A percentile compares a stretch with the other conserved stretches of the same genome.
Conservation (phyloP, 2,329 filamentous ascomycete species). For the Pseudohalonectria lignicola region DNA sequence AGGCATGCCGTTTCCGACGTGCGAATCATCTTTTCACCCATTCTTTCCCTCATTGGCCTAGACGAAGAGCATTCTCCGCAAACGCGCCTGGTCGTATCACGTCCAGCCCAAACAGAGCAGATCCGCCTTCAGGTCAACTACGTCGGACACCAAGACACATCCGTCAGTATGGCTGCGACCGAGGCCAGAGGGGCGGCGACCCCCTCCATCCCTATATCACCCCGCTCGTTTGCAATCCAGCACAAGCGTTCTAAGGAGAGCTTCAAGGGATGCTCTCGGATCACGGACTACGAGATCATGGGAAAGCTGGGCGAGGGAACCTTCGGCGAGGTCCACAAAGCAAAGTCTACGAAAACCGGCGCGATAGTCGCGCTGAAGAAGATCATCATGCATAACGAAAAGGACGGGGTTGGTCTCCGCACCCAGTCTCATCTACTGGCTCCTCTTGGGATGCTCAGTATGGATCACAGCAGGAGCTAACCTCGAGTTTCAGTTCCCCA, state of each 20-base stretch:
- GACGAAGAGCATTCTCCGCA: too few species aligned
- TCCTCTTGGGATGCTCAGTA: neutral
- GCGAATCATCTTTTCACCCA: too few species aligned
- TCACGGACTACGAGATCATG: slow-evolving; percentile 67
- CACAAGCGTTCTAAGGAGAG: slow-evolving; percentile 44
- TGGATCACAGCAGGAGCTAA: slow-evolving; percentile 6
- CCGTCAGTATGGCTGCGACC: neutral
- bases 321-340: slow-evolving; percentile 95
- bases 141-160: too few species aligned
- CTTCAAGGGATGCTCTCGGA: slow-evolving; percentile 78
- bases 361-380: slow-evolving; percentile 85
- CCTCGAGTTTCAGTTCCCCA: slow-evolving; percentile 59
- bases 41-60: too few species aligned
- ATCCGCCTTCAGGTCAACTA: too few species aligned
- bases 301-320: slow-evolving; percentile 89
- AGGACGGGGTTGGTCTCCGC: slow-evolving; percentile 62
- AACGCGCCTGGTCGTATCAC: too few species aligned
- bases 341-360: slow-evolving; percentile 63
- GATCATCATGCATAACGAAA: slow-evolving; percentile 99
- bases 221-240: slow-evolving; percentile 43
- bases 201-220: slow-evolving; percentile 25
- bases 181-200: neutral
- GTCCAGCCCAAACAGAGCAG: too few species aligned
- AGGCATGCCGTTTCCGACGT: too few species aligned
- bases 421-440: neutral